Evolutionary conservation across 352 stramenopile species (phyloP), one percentile per base, ranked within the genome.

Genomic region (Paralagenidium karlingii): DNA sequence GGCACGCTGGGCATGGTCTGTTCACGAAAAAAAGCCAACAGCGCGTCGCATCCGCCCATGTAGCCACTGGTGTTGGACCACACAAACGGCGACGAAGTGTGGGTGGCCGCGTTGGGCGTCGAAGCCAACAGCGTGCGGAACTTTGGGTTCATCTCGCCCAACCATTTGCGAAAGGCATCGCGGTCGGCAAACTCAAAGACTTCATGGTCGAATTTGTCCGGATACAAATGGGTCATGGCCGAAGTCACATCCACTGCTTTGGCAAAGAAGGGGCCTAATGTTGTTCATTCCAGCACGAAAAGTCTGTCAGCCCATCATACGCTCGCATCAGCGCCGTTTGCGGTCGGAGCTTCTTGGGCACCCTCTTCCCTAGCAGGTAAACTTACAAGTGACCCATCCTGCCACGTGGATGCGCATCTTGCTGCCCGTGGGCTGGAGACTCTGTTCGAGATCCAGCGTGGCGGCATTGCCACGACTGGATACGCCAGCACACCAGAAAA

Each of bases 51-150:
- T 5, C 70, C 70, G 26, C 74, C 74, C 36, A 88, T 40, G 43
- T 85, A 88, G 22, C 38, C 60, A 24, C 53, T 58, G 9, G 60
- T 48, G 37, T 73, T 70, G 37, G 53, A 71, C 66, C 73, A 88
- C 19, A 84, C 66, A 49, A 87, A 87, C 36, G 74, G 74, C 47
- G 74, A 88, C 54, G 70, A 79, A 40, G 60, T 62, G 56, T 82
- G 67, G 24, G 57, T 65, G 3, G 53, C 34, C 8, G 67, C 64
- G 8, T 55, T 57, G 21, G 64, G 68, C 12, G 66, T 53, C 2
- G 36, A 45, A 9, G 58, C 61, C n/a, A 84, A 73, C 19, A 51
- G 51, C 0, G 26, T 27, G 4, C 41, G 49, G 40, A 84, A 66
- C 30, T 64, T 49, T 0, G 45, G 40, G 27, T 68, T 49, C 1